These are phyloP conservation scores for Groenewaldozyma auringiensis DNA, from an alignment of 1,139 yeast species.

Conservation along the genomic window DNA sequence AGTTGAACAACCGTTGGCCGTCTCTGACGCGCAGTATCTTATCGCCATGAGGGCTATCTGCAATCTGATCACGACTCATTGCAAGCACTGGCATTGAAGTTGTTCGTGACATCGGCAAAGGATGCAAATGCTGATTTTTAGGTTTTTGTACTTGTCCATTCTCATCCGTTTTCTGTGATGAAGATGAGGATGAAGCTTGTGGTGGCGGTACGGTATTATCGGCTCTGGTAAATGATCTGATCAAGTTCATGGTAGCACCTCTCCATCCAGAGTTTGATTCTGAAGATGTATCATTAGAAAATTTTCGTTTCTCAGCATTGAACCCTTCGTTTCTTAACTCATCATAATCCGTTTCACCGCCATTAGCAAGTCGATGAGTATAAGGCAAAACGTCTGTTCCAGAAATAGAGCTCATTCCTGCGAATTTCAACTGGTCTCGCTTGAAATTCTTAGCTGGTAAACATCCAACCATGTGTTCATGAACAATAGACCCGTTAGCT, in stretches of 20 bases:
- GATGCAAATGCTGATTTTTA: background rate
- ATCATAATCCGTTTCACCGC: constrained; percentile 1
- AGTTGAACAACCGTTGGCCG: background rate
- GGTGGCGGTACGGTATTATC: background rate
- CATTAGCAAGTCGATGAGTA: background rate
- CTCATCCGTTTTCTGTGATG: background rate
- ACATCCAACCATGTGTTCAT: constrained; percentile 53
- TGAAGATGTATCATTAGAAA: background rate
- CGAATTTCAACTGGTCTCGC: constrained; percentile 18
- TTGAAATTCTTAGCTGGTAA: constrained; percentile 46
- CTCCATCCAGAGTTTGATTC: background rate
- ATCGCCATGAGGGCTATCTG: background rate
- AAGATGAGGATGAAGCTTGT: background rate
- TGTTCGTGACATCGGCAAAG: background rate
- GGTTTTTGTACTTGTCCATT: background rate
- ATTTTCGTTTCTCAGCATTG: background rate
- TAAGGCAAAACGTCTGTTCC: background rate
- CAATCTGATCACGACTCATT: background rate
- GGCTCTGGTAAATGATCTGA: background rate
- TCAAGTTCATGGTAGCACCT: background rate
- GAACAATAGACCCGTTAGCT: constrained; percentile 68
- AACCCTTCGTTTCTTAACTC: background rate
- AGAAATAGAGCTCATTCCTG: constrained; percentile 16
- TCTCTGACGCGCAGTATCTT: background rate
- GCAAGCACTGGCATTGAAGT: background rate